Evolutionary conservation across 31 red algal genomes (phyloP), one percentile per base, ranked within the genome.

Genomic region (Odonthalia washingtoniensis): DNA sequence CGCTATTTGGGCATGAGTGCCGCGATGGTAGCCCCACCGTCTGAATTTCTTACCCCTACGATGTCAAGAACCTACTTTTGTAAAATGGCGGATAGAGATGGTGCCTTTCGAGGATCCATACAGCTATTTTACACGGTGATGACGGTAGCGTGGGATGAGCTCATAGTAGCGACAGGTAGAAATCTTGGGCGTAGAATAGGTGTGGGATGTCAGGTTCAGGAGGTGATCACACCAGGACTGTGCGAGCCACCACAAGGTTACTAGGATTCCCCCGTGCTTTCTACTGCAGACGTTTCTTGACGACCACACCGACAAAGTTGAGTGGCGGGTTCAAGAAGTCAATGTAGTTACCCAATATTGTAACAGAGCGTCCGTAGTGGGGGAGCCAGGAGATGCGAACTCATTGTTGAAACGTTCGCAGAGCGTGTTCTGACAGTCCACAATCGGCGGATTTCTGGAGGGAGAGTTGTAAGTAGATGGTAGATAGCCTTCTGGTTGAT

Each of bases 231-330:
- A 57, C 49, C 49, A 57, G 9, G 49, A 57, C 49, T 57, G 49
- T 21, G 49, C 21, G 49, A 21, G 87, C 87, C 77, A 82, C 37
- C 42, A n/a, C n/a, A n/a, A n/a, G n/a, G n/a, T n/a, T n/a, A n/a
- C n/a, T n/a, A n/a, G n/a, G n/a, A n/a, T n/a, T n/a, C n/a, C n/a
- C n/a, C n/a, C n/a, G n/a, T n/a, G n/a, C n/a, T n/a, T n/a, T n/a
- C n/a, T n/a, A n/a, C n/a, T n/a, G n/a, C n/a, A n/a, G n/a, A n/a
- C n/a, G n/a, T n/a, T n/a, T n/a, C n/a, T n/a, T n/a, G n/a, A n/a
- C n/a, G n/a, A n/a, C n/a, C n/a, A n/a, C n/a, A n/a, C n/a, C n/a
- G n/a, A n/a, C n/a, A n/a, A n/a, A n/a, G n/a, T n/a, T n/a, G n/a
- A n/a, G n/a, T n/a, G n/a, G n/a, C n/a, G n/a, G n/a, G n/a, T n/a